Evolutionary conservation across 2,329 filamentous ascomycete genomes (phyloP), one percentile per base, ranked within the genome.

Genomic region (Ploettnerulaceae sp.): DNA sequence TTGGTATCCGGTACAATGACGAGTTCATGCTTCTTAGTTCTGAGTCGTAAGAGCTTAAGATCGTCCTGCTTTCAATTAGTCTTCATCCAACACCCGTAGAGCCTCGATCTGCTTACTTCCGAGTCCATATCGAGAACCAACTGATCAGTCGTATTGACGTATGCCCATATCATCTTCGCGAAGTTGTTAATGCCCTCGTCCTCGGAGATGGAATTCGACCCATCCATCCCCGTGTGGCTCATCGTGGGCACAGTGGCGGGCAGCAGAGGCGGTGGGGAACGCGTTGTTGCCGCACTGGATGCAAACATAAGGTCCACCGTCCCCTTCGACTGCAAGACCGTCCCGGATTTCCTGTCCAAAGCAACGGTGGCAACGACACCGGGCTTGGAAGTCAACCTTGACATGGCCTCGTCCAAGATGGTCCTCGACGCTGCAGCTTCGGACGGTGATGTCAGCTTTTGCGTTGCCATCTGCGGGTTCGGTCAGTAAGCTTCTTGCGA

Each of bases 11-110:
- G 86, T 15, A 91, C 84, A 60, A 93, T 87, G 49, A 93, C 84
- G 52, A 93, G 69, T 66, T 94, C 88, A 58, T 89, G 85, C 66
- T 86, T 89, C 71, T 82, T 89, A n/a, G 86, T 91, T 55, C 88
- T 77, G 54, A 94, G 64, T 53, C 86, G 75, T 41, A 93, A 67
- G 37, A 93, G 71, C 67, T 83, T 89, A 53, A 90, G 67, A 62
- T 90, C 86, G 59, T 93, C 87, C 75, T 84, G 53, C 11, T 18
- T 15, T 14, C 12, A 9, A 38, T 59, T 38, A 59, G 52, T 18
- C 34, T 29, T 29, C 17, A 21, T 6, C 29, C 15, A 9, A 18
- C 17, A 17, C 22, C 7, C 22, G 22, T 26, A 38, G 39, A 40
- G 18, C 7, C 7, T 17, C 15, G 7, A 25, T 17, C 32, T 22